A percentile compares a stretch with the other conserved stretches of the same genome.
These are phyloP conservation scores for Cryptosporidium tyzzeri DNA, from an alignment of 169 alveolate species.

Conservation along the genomic window DNA sequence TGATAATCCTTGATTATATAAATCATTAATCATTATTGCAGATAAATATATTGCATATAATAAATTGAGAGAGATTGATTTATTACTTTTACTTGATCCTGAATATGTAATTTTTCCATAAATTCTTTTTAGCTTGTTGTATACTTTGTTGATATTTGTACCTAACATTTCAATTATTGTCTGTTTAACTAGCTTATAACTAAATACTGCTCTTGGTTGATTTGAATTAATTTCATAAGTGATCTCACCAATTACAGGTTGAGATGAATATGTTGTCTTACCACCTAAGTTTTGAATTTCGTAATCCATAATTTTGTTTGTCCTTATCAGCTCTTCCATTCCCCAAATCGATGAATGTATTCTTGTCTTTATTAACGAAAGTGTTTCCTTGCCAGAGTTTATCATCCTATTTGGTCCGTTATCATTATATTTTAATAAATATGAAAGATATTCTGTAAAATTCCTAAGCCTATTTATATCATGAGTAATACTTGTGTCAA, in stretches of 20 bases:
- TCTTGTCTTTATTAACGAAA: not conserved
- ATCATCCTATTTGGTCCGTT: not conserved
- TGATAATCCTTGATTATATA: not conserved
- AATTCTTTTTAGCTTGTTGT: not conserved
- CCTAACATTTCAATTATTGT: not conserved
- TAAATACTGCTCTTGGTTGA: slow-evolving; percentile 15
- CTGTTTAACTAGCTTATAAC: slow-evolving; percentile 11
- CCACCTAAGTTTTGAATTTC: slow-evolving; percentile 4
- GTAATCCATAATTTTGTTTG: not conserved
- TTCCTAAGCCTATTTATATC: not conserved
- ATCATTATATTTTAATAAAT: not conserved
- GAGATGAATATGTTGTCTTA: slow-evolving; percentile 4
- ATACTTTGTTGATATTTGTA: slow-evolving; percentile 7
- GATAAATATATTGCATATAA: slow-evolving; percentile 15
- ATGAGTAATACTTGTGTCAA: slow-evolving; percentile 14
- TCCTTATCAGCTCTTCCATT: slow-evolving; percentile 11
- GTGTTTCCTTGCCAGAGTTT: not conserved
- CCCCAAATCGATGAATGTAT: slow-evolving; percentile 15
- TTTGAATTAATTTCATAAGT: slow-evolving; percentile 1
- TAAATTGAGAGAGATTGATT: slow-evolving; percentile 6
- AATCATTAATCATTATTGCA: slow-evolving; percentile 1
- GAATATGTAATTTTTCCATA: not conserved
- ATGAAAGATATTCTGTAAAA: slow-evolving; percentile 4
- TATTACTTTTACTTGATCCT: not conserved
- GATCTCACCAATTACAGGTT: slow-evolving; percentile 14